A percentile compares a stretch with the other conserved stretches of the same genome.
These are phyloP conservation scores for Vanrija pseudolonga DNA, from an alignment of 1,284 basidiomycete species.

Conservation along the genomic window DNA sequence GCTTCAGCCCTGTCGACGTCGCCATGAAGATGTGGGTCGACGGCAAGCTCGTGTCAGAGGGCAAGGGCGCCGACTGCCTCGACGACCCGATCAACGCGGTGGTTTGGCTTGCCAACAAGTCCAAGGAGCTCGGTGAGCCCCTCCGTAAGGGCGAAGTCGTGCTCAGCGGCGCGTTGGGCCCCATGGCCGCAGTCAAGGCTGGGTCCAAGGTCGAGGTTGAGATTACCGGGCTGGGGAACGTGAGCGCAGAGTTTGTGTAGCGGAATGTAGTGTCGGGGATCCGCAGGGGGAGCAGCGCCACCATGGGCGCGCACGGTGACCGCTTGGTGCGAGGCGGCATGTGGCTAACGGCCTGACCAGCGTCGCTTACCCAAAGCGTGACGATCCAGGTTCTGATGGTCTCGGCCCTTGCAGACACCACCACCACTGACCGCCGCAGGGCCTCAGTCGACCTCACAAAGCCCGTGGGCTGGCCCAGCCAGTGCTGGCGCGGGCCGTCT, in stretches of 20 bases:
- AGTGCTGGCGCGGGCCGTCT: too few relatives aligned
- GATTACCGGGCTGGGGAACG: background rate
- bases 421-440: too few relatives aligned
- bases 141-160: background rate
- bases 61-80: background rate
- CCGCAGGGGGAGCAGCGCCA: too few relatives aligned
- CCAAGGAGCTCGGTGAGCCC: background rate
- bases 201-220: background rate
- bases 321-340: too few relatives aligned
- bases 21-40: background rate
- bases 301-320: too few relatives aligned
- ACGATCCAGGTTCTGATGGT: too few relatives aligned
- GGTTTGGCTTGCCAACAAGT: background rate
- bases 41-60: background rate
- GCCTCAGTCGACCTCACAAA: too few relatives aligned
- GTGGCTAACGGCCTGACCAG: too few relatives aligned
- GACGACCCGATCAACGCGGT: slow-evolving; percentile 1
- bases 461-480: too few relatives aligned
- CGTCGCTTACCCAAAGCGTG: too few relatives aligned
- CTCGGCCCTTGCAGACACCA: too few relatives aligned
- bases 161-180: background rate
- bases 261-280: too few relatives aligned
- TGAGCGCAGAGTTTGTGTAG: background rate
- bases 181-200: background rate
- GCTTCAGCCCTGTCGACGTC: background rate